Conservation (phyloP, 2,329 filamentous ascomycete genomes). For the Lecanosticta acicola region DNA sequence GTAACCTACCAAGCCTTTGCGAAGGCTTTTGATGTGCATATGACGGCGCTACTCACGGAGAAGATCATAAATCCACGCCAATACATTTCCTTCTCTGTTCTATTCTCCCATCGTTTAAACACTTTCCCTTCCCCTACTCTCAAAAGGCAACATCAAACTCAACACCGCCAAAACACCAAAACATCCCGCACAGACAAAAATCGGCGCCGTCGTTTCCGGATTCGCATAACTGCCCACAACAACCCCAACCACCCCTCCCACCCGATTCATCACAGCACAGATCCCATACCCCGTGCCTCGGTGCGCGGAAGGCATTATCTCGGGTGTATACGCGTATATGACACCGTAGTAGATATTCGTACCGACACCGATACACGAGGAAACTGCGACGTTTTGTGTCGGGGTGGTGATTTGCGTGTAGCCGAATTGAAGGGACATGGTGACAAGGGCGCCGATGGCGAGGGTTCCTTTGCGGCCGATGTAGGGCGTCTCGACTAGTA, state of each 20-base stretch:
- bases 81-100: too few relatives aligned
- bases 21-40: too few relatives aligned
- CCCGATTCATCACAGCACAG: constrained; percentile 24
- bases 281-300: constrained; percentile 55
- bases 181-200: constrained; percentile 25
- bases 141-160: constrained; percentile 25
- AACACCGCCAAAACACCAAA: constrained; percentile 25
- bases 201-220: constrained; percentile 24
- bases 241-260: constrained; percentile 25
- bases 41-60: too few relatives aligned
- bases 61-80: too few relatives aligned
- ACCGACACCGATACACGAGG: constrained; percentile 19
- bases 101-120: not conserved
- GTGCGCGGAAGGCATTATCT: constrained; percentile 67
- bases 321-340: constrained; percentile 70
- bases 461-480: constrained; percentile 24
- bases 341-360: constrained; percentile 64
- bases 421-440: constrained; percentile 23
- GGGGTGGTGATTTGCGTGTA: constrained; percentile 27
- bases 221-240: constrained; percentile 26
- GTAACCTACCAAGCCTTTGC: too few relatives aligned
- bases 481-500: constrained; percentile 19
- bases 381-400: constrained; percentile 23
- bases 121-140: constrained; percentile 18
- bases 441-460: constrained; percentile 19